A percentile compares a stretch with the other conserved stretches of the same genome.
Evolutionary conservation across 2,329 filamentous ascomycete genomes (phyloP).

Genomic region (Xylaria sp.): DNA sequence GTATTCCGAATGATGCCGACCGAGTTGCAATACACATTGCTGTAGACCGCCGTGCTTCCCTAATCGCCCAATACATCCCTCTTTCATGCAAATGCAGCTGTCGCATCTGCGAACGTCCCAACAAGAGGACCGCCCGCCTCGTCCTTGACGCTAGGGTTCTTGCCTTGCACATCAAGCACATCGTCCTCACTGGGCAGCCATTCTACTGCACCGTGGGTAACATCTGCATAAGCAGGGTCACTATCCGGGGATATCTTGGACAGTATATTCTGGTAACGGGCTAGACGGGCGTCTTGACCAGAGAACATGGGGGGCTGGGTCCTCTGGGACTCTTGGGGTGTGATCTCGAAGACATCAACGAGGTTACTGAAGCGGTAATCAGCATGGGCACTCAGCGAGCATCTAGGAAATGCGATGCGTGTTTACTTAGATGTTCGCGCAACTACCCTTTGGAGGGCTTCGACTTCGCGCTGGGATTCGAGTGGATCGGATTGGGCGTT

Average conservation of each 20-base stretch:
- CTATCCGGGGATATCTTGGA: constrained; percentile 59
- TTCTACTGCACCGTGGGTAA: constrained; percentile 50
- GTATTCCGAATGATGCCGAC: constrained; percentile 2
- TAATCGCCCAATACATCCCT: constrained; percentile 12
- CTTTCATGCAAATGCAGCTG: constrained; percentile 51
- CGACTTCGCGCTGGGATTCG: constrained; percentile 65
- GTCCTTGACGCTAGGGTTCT: constrained; percentile 42
- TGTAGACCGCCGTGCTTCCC: constrained; percentile 3
- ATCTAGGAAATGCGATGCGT: constrained; percentile 1
- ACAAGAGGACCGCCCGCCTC: constrained; percentile 52
- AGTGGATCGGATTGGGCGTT: constrained; percentile 61
- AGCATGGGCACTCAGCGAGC: constrained; percentile 19
- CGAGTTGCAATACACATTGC: constrained; percentile 2
- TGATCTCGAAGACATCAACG: constrained; percentile 69
- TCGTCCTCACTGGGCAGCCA: constrained; percentile 57
- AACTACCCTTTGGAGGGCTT: constrained; percentile 66
- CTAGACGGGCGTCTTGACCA: constrained; percentile 58
- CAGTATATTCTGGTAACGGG: constrained; percentile 64
- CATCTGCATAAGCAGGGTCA: constrained; percentile 41
- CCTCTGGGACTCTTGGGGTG: constrained; percentile 50
- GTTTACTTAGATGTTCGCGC: constrained; percentile 66
- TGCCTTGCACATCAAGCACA: constrained; percentile 48
- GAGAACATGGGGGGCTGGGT: constrained; percentile 40
- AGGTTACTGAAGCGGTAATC: constrained; percentile 55
- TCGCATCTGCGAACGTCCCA: constrained; percentile 64